Base-by-base conservation (phyloP, 2,329 filamentous ascomycete species). In the Penicillium sp. region DNA sequence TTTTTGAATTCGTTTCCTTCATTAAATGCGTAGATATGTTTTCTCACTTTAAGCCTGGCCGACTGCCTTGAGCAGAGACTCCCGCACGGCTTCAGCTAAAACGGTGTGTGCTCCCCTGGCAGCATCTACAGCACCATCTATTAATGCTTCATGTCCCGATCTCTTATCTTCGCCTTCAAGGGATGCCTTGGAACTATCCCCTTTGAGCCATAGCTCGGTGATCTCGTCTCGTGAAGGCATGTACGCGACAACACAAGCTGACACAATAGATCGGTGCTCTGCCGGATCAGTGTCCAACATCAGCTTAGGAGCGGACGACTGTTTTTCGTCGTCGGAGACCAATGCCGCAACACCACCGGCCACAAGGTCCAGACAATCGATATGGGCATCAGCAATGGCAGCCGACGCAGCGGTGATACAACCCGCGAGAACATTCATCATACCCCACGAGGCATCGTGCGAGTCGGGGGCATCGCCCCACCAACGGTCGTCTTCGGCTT, bases 401-500 rank as follows among this genome's bases (percentile, higher is more conserved):
- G 91, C 91, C 44, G 89, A 90, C 8, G 91, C 89, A 45, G 94
- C 91, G 0, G 89, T 97, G 58, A 98, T 89, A 64, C 90, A 96
- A 1, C 89, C 89, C 22, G 89, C 85, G 16, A 98, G 74, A 36
- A 95, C 87, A 65, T 87, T 93, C 87, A 97, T 91, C 71, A 87
- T 80, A 8, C 89, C 89, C 85, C 89, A 94, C 11, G 86, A 81
- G 52, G 83, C 82, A 48, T 82, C 78, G 46, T 65, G 66, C 16
- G 58, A 70, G 47, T 70, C 74, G 7, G 68, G 63, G 16, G 71
- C 70, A 63, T 81, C 77, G 4, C 77, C 81, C 77, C 79, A 81
- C 76, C 79, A 82, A 28, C 75, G 74, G 59, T 91, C 86, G 65
- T 96, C 88, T 63, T 97, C 93, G 3, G 89, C 91, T 71, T 98